Percentiles rank a stretch among this genome's conserved stretches.
Conservation (phyloP, 192 early-diverging fungal species). For the Chytriomyces hyalinus region DNA sequence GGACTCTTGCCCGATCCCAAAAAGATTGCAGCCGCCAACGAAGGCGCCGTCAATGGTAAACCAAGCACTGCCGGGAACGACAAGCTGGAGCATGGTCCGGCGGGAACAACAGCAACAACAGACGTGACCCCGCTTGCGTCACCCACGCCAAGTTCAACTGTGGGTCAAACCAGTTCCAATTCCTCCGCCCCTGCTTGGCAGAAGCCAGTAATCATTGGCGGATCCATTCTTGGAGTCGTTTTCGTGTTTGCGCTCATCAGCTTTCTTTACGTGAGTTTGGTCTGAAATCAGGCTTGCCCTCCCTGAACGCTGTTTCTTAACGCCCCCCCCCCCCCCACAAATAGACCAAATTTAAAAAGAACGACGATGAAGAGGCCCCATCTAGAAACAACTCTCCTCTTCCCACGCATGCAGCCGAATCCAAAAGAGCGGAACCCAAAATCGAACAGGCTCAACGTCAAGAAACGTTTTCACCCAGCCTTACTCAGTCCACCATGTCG, state of each 20-base stretch:
- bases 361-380: background rate
- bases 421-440: background rate
- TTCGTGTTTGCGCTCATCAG: background rate
- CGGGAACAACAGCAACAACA: background rate
- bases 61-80: background rate
- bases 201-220: slow-evolving; percentile 8
- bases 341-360: background rate
- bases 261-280: slow-evolving; percentile 18
- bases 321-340: background rate
- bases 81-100: background rate
- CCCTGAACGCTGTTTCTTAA: background rate
- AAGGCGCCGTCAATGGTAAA: background rate
- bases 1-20: background rate
- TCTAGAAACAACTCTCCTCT: background rate
- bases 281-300: background rate
- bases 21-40: background rate
- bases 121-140: background rate
- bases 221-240: background rate
- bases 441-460: background rate
- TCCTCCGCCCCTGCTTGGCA: slow-evolving; percentile 9
- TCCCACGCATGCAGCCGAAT: background rate
- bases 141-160: no score
- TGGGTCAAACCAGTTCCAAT: background rate
- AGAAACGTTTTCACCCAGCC: background rate
- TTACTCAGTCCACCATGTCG: background rate